A percentile compares a stretch with the other conserved stretches of the same genome.
Conservation (phyloP, 2,329 filamentous ascomycete genomes). For the Magnaporthales sp. region DNA sequence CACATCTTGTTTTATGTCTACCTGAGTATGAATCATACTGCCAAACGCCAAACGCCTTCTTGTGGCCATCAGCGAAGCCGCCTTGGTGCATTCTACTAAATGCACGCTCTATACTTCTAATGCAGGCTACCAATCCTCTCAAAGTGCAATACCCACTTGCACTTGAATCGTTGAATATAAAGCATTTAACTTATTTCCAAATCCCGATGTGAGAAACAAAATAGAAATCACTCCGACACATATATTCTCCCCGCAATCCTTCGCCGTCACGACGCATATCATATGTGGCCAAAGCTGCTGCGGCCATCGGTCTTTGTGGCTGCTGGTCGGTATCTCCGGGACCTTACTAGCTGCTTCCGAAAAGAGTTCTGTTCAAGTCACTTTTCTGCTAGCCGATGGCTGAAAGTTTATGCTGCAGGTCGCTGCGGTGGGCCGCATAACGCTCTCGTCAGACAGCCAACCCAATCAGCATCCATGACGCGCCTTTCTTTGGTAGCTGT, state of each 20-base stretch:
- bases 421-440: background rate
- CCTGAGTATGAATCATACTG: background rate
- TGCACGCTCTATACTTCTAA: background rate
- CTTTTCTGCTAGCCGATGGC: background rate
- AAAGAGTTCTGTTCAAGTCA: background rate
- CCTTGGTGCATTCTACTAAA: background rate
- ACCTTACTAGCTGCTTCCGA: background rate
- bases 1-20: background rate
- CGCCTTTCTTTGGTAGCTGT: conserved; percentile 14
- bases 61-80: background rate
- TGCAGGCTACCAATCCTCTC: background rate
- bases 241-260: background rate
- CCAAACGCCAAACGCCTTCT: background rate
- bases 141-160: background rate
- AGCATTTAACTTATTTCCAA: background rate
- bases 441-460: background rate
- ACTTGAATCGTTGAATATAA: background rate
- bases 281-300: background rate
- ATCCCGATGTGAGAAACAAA: background rate
- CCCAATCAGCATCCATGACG: background rate
- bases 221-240: background rate
- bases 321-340: background rate
- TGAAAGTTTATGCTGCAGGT: background rate
- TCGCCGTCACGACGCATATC: background rate
- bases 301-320: background rate